Evolutionary conservation across 2,329 filamentous ascomycete genomes (phyloP).

Genomic region (Neopestalotiopsis sp.): DNA sequence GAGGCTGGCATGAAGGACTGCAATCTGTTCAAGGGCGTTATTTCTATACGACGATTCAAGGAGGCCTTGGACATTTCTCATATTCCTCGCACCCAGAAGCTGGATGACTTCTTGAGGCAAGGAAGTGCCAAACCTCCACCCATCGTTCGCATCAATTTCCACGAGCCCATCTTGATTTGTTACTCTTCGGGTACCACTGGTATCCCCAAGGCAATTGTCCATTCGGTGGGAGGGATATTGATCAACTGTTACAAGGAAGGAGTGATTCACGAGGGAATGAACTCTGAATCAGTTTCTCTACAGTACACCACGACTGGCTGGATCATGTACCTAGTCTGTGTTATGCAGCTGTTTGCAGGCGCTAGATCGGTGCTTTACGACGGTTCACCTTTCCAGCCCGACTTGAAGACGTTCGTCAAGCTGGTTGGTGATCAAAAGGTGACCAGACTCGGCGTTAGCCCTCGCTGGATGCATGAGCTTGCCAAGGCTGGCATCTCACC

Average conservation of each 20-base stretch:
- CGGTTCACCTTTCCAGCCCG: conserved; percentile 78
- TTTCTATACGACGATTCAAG: conserved; percentile 71
- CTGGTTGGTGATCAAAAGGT: conserved; percentile 67
- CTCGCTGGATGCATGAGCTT: conserved; percentile 77
- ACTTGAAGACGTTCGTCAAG: conserved; percentile 65
- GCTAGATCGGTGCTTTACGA: conserved; percentile 76
- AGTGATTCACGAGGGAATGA: conserved; percentile 50
- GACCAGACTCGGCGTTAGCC: conserved; percentile 77
- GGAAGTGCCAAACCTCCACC: conserved; percentile 41
- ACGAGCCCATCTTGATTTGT: conserved; percentile 78
- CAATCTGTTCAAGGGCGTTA: conserved; percentile 63
- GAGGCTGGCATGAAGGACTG: conserved; percentile 66
- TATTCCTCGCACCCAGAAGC: conserved; percentile 53
- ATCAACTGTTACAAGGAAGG: conserved; percentile 64
- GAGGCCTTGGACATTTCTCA: conserved; percentile 61
- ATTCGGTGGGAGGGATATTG: conserved; percentile 70
- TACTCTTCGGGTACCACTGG: conserved; percentile 86
- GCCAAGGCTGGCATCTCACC: conserved; percentile 68
- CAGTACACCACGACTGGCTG: conserved; percentile 75
- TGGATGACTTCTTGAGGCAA: conserved; percentile 48
- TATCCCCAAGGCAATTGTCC: conserved; percentile 84
- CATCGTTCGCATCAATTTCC: conserved; percentile 69
- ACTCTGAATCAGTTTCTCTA: conserved; percentile 46
- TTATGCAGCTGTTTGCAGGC: conserved; percentile 65
- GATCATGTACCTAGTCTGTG: conserved; percentile 82